Conservation (phyloP, 768 basidiomycete genomes). For the Amanita phalloides region DNA sequence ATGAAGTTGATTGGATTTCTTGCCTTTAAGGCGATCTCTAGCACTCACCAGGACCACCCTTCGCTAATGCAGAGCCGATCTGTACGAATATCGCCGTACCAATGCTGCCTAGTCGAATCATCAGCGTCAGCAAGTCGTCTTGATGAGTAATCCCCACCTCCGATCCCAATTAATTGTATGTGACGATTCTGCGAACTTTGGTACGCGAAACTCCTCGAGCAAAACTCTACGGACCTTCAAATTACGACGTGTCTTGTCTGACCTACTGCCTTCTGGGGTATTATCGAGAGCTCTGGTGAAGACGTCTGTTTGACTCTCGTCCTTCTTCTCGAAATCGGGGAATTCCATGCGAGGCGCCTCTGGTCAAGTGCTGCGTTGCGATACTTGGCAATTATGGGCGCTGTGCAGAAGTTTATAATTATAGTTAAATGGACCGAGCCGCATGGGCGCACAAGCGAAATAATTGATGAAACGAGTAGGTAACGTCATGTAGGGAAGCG, state of each 20-base stretch:
- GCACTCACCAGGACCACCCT: constrained; percentile 51
- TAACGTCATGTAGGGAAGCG: too few species aligned
- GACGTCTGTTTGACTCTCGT: neutral
- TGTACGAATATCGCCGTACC: constrained; percentile 70
- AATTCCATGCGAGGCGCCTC: too few species aligned
- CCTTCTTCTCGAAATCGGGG: neutral
- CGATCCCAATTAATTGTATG: constrained; percentile 42
- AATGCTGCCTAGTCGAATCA: constrained; percentile 39
- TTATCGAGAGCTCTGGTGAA: neutral
- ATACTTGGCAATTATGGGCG: too few species aligned
- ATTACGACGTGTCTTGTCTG: constrained; percentile 26
- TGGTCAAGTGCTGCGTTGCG: too few species aligned
- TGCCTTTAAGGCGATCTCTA: neutral
- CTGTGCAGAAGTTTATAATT: too few species aligned
- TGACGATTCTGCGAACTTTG: constrained; percentile 28
- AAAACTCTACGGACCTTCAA: constrained; percentile 20
- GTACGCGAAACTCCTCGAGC: neutral
- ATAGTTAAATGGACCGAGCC: too few species aligned
- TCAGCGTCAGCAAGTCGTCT: neutral
- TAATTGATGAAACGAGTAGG: neutral
- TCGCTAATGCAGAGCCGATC: constrained; percentile 47
- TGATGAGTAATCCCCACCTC: constrained; percentile 20
- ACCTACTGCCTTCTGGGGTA: neutral
- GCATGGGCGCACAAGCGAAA: neutral
- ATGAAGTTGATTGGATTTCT: neutral